These are phyloP conservation scores for Fraxinus excelsior DNA, from an alignment of 257 asterid species.

Conservation along the genomic window DNA sequence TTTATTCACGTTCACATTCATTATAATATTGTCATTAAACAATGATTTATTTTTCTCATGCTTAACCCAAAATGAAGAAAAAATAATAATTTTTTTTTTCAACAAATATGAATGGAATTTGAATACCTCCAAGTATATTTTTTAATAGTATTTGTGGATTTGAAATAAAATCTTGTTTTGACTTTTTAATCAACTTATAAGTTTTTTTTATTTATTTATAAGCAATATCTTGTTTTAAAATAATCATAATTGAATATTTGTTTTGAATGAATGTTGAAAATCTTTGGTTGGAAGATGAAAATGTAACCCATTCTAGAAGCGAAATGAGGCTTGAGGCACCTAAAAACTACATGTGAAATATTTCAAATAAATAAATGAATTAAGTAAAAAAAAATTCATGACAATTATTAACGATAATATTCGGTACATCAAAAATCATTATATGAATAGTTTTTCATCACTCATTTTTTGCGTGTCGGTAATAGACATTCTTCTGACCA, in stretches of 20 bases:
- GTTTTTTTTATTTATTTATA: not conserved
- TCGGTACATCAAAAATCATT: not conserved
- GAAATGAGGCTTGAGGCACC: not conserved
- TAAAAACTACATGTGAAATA: not conserved
- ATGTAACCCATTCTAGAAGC: not conserved
- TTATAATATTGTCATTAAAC: slow-evolving; percentile 15
- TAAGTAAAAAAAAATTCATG: not conserved
- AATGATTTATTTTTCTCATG: not conserved
- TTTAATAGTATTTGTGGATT: not conserved
- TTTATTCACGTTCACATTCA: not conserved
- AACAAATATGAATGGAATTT: not conserved
- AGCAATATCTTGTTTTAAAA: not conserved
- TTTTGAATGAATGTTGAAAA: not conserved
- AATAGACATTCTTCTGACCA: not conserved
- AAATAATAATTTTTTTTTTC: not conserved
- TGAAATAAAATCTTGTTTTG: not conserved
- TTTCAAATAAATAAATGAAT: too few species aligned
- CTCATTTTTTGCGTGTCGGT: not conserved
- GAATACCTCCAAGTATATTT: not conserved
- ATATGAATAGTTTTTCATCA: not conserved
- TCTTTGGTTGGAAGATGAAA: slow-evolving; percentile 1
- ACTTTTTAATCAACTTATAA: not conserved
- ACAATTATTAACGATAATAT: not conserved
- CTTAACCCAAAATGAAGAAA: not conserved
- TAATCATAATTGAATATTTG: not conserved